phyloP scores from a whole-genome alignment of 805 yeast genomes.

The Pichia insulana region DNA sequence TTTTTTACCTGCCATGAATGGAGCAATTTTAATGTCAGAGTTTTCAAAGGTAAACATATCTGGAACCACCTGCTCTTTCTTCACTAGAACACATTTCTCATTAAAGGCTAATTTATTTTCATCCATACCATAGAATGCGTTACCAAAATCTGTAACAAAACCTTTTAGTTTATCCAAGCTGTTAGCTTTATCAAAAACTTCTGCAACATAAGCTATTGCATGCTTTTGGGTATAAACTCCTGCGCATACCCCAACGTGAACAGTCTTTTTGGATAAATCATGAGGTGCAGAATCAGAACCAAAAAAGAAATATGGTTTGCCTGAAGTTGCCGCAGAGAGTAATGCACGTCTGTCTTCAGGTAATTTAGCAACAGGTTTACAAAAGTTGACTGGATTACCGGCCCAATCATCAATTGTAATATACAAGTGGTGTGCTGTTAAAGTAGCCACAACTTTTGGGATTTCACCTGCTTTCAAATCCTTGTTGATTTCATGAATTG shows the following conservation, averaged over 20 bases:
- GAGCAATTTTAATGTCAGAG: slow-evolving; percentile 53
- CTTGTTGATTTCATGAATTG: slow-evolving; percentile 58
- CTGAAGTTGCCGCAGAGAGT: slow-evolving; percentile 81
- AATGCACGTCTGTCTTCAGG: slow-evolving; percentile 79
- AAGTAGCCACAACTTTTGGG: slow-evolving; percentile 76
- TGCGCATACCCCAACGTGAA: slow-evolving; percentile 85
- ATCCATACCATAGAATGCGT: slow-evolving; percentile 55
- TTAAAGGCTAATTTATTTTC: slow-evolving; percentile 34
- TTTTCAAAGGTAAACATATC: slow-evolving; percentile 37
- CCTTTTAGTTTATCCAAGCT: slow-evolving; percentile 57
- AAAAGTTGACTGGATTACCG: slow-evolving; percentile 87
- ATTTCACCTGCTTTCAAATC: slow-evolving; percentile 24
- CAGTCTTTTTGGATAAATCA: slow-evolving; percentile 69
- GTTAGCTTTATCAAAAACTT: slow-evolving; percentile 63
- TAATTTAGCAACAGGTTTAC: slow-evolving; percentile 96
- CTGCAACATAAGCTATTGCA: slow-evolving; percentile 77
- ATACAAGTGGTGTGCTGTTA: slow-evolving; percentile 91
- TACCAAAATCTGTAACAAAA: slow-evolving; percentile 73
- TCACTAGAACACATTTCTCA: slow-evolving; percentile 48
- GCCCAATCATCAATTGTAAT: slow-evolving; percentile 94
- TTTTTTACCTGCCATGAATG: slow-evolving; percentile 76
- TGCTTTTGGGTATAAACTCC: slow-evolving; percentile 91
- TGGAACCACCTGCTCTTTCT: slow-evolving; percentile 49
- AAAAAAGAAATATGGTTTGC: slow-evolving; percentile 86
- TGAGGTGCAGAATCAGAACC: slow-evolving; percentile 99